phyloP scores from a whole-genome alignment of 805 yeast genomes.

The Danielozyma ontarioensis region DNA sequence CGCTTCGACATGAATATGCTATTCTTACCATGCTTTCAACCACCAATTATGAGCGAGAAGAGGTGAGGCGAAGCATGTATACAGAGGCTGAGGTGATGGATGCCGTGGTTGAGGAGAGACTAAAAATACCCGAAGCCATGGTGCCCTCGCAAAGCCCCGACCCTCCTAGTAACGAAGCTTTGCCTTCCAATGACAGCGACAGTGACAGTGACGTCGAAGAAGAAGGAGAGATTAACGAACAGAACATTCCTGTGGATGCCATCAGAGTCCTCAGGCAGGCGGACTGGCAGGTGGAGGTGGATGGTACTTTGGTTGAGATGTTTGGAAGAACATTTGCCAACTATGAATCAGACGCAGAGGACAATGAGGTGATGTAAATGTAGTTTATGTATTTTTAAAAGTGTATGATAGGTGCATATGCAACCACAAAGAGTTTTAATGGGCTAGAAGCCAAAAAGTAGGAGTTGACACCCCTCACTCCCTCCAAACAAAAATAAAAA shows the following conservation, averaged over 20 bases:
- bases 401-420: no score
- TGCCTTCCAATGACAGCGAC: background rate
- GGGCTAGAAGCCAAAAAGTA: no score
- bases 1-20: slow-evolving; percentile 13
- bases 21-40: slow-evolving; percentile 12
- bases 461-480: no score
- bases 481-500: no score
- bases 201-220: background rate
- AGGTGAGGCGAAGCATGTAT: slow-evolving; percentile 6
- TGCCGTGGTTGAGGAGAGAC: background rate
- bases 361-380: slow-evolving; percentile 1
- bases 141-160: background rate
- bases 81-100: slow-evolving; percentile 5
- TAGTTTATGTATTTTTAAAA: no score
- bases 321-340: no score
- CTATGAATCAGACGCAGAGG: no score
- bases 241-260: no score
- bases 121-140: background rate
- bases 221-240: background rate
- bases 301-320: no score
- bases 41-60: slow-evolving; percentile 5
- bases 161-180: background rate
- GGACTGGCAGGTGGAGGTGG: no score
- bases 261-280: no score
- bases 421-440: no score